Base-by-base conservation (phyloP, 495 filamentous ascomycete species). In the Sphaerosporella brunnea region DNA sequence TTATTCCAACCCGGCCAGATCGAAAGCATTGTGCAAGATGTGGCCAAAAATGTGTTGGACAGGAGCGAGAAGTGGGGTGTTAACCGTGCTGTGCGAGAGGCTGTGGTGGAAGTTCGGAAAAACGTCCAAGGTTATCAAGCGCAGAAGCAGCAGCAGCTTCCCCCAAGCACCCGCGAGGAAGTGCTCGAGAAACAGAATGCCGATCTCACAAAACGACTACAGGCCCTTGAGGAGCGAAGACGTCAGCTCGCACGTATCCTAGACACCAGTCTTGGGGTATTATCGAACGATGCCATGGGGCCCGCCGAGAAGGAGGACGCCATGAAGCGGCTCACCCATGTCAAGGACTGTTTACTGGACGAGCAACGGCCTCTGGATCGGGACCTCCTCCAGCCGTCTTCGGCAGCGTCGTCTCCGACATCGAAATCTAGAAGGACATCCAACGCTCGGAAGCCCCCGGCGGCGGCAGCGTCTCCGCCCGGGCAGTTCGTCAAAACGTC, bases 21-120 rank as follows among this genome's bases (percentile, higher is more conserved):
- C 13, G 88, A 96, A 62, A 66, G 72, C 0, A 60, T 97, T 1
- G 68, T 97, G 26, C 82, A 88, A 55, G 84, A 85, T 32, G 85
- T 90, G 10, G 86, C 88, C 3, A 79, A 80, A 54, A 78, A 78
- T 32, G 77, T 96, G 13, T 75, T 93, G 45, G 77, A 82, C 39
- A 75, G 79, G 7, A 78, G 87, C 34, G 87, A 94, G 58, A 74
- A 78, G 47, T 83, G 88, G 63, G 85, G 88, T 2, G 79, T 96
- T 24, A 85, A 85, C 51, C 84, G 86, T 63, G 85, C 84, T 9
- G 80, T 97, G 9, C 77, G 87, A 16, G 86, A 88, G 50, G 88
- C 90, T 3, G 75, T 93, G 47, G 82, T 72, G 11, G 86, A 95
- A 65, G 82, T 88, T 2, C 73, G 70, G 51, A 79, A 72, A 54